Evolutionary conservation across 176 grass and related monocot genomes (phyloP), one percentile per base, ranked within the genome.

Genomic region (Alloteropsis semialata): DNA sequence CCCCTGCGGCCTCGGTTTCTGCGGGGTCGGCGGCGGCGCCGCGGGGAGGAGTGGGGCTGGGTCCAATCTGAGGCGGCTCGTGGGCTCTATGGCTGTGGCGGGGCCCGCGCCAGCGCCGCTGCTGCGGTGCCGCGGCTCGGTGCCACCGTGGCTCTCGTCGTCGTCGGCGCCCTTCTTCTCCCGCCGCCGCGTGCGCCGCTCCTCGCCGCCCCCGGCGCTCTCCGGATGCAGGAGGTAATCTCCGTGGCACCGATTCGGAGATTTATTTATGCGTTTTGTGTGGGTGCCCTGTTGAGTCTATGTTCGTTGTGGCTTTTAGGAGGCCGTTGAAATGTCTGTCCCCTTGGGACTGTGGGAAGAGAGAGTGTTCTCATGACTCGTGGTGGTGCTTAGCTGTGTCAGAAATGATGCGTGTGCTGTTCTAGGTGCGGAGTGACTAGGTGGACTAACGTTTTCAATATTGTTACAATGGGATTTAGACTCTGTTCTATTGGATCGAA

Each of bases 21-120:
- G 43, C 80, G 28, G 33, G 45, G 49, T 21, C 10, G n/a, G 48
- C 21, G 57, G 49, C 25, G 11, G 61, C 53, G 59, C 12, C 9
- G 54, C n/a, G 3, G 59, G n/a, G 77, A 64, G 78, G 80, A 39
- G 48, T 55, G 39, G 15, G 17, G 43, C 43, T 5, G 25, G 22
- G 49, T 84, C 36, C 75, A 66, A 65, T 54, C 65, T 89, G 89
- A 85, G 76, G 89, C 81, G 83, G 56, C 56, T 86, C 56, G 76
- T 76, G 29, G 42, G 33, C 6, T 83, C 80, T 58, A 89, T 91
- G 92, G 84, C 84, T 38, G 82, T 77, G 84, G 81, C 80, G 75
- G 56, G 84, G 86, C 58, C 85, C 39, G 45, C 71, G 32, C 68
- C 79, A 19, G 79, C 2, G 34, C 64, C 72, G 6, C 72, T 86